Percentiles rank a stretch among this genome's conserved stretches.
These are phyloP conservation scores for Syzygium oleosum DNA, from an alignment of 345 rosid genomes.

Conservation along the genomic window DNA sequence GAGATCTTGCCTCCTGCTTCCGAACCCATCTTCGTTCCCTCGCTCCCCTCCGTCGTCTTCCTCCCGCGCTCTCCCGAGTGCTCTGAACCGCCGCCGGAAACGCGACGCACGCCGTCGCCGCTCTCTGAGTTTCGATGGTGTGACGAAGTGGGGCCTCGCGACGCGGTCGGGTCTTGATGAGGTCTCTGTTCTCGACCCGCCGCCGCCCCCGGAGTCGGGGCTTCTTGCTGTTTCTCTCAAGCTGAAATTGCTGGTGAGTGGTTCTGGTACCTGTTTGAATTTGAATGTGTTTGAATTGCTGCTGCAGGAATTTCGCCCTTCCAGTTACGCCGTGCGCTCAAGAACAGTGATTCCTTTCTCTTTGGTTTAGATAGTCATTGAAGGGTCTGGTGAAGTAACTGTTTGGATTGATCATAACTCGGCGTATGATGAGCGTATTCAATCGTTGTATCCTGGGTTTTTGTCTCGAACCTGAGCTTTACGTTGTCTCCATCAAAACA, in stretches of 20 bases:
- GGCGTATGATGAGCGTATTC: not conserved
- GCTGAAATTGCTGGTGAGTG: constrained; percentile 1
- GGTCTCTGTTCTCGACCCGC: constrained; percentile 4
- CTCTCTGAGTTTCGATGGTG: not conserved
- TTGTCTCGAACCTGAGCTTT: not conserved
- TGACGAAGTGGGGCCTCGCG: not conserved
- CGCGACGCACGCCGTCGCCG: not conserved
- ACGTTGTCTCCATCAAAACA: not conserved
- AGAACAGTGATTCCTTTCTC: not conserved
- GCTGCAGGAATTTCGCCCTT: not conserved
- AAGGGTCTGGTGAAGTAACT: not conserved
- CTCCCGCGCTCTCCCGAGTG: not conserved
- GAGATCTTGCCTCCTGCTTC: not conserved
- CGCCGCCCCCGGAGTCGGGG: not conserved
- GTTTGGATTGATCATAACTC: not conserved
- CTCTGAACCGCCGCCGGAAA: not conserved
- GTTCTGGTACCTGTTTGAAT: not conserved
- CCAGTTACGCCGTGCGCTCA: no score
- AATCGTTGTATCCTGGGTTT: not conserved
- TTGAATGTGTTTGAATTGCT: not conserved
- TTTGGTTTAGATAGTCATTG: not conserved
- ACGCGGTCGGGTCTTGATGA: constrained; percentile 5
- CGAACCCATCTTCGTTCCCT: not conserved
- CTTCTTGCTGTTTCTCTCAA: not conserved
- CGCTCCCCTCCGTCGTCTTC: not conserved